phyloP scores from a whole-genome alignment of 2,329 filamentous ascomycete genomes.

The Hymenoscyphus salicellus region DNA sequence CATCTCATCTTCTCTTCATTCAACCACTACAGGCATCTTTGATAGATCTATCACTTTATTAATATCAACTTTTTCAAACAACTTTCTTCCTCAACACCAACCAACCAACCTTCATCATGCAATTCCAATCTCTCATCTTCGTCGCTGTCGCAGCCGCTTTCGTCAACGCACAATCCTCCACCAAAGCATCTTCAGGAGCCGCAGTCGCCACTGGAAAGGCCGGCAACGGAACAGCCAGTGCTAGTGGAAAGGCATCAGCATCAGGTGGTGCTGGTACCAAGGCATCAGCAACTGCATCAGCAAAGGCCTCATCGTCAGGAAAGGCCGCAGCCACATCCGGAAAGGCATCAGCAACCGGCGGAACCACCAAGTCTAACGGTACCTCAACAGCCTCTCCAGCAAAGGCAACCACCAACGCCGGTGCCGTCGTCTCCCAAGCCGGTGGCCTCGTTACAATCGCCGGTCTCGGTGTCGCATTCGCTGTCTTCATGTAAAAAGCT shows the following conservation, averaged over 20 bases:
- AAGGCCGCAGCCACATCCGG: conserved; percentile 10
- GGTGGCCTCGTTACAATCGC: conserved; percentile 33
- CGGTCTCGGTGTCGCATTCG: conserved; percentile 33
- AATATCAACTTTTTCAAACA: conserved; percentile 6
- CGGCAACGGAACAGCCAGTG: not conserved
- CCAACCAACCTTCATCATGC: conserved; percentile 25
- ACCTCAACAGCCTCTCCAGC: conserved; percentile 14
- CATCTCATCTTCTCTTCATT: conserved; percentile 14
- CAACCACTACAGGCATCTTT: conserved; percentile 3
- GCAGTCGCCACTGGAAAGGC: not conserved
- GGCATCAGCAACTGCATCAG: conserved; percentile 8
- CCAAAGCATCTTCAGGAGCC: conserved; percentile 13
- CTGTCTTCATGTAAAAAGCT: conserved; percentile 33
- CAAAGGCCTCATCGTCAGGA: conserved; percentile 12
- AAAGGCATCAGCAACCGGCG: conserved; percentile 15
- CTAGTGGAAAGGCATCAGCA: not conserved
- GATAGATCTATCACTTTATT: not conserved
- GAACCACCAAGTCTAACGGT: conserved; percentile 12
- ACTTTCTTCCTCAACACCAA: not conserved
- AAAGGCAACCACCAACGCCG: conserved; percentile 22
- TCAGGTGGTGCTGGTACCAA: conserved; percentile 11
- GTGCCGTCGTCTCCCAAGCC: conserved; percentile 24
- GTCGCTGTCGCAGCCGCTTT: conserved; percentile 24
- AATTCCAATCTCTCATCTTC: conserved; percentile 29
- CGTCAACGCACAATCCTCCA: conserved; percentile 20